phyloP scores from a whole-genome alignment of 305 asterid species.

The Fraxinus greggii region DNA sequence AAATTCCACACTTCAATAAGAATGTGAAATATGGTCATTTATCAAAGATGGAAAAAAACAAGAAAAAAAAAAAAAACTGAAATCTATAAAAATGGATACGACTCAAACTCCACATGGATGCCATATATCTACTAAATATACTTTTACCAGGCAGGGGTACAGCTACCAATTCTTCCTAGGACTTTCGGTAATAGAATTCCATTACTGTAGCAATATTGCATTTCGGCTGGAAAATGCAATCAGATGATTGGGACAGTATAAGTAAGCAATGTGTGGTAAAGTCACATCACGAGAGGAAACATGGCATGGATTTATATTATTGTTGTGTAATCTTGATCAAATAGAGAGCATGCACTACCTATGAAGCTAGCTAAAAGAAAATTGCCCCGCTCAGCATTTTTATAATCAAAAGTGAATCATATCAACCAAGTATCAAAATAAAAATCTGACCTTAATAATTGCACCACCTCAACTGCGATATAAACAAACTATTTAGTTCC shows the following conservation, averaged over 20 bases:
- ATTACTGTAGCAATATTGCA: not conserved
- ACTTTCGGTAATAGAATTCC: not conserved
- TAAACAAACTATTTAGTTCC: conserved; percentile 42
- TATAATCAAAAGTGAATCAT: conserved; percentile 12
- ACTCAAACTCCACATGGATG: not conserved
- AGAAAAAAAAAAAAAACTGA: no score
- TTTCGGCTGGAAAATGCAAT: not conserved
- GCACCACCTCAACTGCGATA: conserved; percentile 77
- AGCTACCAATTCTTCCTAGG: not conserved
- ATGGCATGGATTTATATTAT: not conserved
- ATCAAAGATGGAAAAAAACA: not conserved
- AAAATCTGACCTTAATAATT: conserved; percentile 71
- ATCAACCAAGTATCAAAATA: conserved; percentile 26
- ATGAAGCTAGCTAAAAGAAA: not conserved
- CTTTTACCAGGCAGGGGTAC: not conserved
- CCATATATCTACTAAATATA: not conserved
- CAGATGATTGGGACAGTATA: not conserved
- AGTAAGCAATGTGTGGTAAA: not conserved
- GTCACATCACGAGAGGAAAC: not conserved
- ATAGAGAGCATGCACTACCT: not conserved
- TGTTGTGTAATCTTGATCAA: not conserved
- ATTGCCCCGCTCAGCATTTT: not conserved
- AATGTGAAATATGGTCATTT: not conserved
- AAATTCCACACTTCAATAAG: not conserved
- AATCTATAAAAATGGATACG: not conserved